Base-by-base conservation (phyloP, 1,284 basidiomycete genomes). In the Ceratobasidium sp. region DNA sequence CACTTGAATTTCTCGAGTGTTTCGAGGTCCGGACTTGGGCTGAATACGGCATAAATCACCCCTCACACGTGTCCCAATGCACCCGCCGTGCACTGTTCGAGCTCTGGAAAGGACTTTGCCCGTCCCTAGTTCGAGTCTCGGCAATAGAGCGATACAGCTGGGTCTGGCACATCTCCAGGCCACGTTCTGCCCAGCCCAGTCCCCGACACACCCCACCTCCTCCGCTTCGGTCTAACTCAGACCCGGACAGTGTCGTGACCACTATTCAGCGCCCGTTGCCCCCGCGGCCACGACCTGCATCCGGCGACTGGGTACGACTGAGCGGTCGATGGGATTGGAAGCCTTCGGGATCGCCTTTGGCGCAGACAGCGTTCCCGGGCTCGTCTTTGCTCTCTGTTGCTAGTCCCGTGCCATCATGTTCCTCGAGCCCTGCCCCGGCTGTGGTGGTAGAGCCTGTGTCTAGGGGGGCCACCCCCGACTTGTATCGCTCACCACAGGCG, bases 31-130 rank as follows among this genome's bases (percentile, higher is more conserved):
- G 69, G 43, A 72, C 69, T 5, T 72, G 69, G 69, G 69, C 69
- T 51, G 69, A 72, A 41, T 72, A 72, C n/a, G 69, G 69, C 11
- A 72, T 72, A 46, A 53, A 31, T n/a, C 69, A 72, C 53, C 69
- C 69, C 19, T 72, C 56, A 2, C 69, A 72, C 39, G 41, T 72
- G n/a, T 22, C 69, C 6, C 58, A 61, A 19, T 24, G 39, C 14
- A 62, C 69, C 31, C 69, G 69, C 27, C 69, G 69, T 14, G 69
- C 58, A 3, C 49, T 72, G 14, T 72, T 72, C 49, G 69, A 72
- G 5, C 34, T 72, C 6, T 72, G 69, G 69, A 72, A 72, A 41
- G 69, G 24, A n/a, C 31, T 72, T 13, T 72, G 69, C 41, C 69
- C 69, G n/a, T 61, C 69, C 31, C 34, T 72, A n/a, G 43, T 46